Evolutionary conservation across 2,329 filamentous ascomycete genomes (phyloP).

Genomic region (Hymenoscyphus fructigenus): DNA sequence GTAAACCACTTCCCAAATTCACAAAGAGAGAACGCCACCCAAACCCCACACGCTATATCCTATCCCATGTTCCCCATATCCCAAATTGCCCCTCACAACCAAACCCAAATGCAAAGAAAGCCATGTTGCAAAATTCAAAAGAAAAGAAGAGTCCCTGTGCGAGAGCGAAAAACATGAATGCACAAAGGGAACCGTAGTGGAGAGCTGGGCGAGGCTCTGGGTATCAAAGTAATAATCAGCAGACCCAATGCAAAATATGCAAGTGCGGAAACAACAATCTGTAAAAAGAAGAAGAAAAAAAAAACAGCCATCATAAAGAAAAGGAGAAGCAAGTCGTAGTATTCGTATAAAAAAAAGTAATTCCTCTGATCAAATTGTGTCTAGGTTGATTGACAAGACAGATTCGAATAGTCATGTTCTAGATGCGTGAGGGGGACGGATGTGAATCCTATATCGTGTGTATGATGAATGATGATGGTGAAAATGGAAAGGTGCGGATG

Average conservation of each 20-base stretch:
- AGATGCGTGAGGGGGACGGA: neutral
- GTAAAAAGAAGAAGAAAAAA: neutral
- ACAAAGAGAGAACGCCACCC: too few relatives aligned
- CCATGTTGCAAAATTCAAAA: neutral
- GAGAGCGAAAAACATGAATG: constrained; percentile 7
- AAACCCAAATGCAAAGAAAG: neutral
- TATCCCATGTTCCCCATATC: neutral
- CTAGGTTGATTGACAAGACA: too few relatives aligned
- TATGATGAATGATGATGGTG: neutral
- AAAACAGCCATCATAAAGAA: neutral
- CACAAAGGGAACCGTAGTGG: constrained; percentile 19
- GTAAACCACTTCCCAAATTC: neutral
- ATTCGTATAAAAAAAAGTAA: neutral
- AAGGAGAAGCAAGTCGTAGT: neutral
- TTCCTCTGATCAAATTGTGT: too few relatives aligned
- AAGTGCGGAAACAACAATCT: neutral
- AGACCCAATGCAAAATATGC: constrained; percentile 33
- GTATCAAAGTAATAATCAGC: constrained; percentile 25
- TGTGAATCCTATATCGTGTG: neutral
- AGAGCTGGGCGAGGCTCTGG: constrained; percentile 36
- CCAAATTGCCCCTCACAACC: neutral
- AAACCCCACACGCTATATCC: too few relatives aligned
- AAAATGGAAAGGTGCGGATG: neutral
- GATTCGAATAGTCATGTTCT: neutral
- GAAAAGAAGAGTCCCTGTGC: neutral